phyloP scores from a whole-genome alignment of 2,329 filamentous ascomycete genomes.

The Colletotrichum tabaci region DNA sequence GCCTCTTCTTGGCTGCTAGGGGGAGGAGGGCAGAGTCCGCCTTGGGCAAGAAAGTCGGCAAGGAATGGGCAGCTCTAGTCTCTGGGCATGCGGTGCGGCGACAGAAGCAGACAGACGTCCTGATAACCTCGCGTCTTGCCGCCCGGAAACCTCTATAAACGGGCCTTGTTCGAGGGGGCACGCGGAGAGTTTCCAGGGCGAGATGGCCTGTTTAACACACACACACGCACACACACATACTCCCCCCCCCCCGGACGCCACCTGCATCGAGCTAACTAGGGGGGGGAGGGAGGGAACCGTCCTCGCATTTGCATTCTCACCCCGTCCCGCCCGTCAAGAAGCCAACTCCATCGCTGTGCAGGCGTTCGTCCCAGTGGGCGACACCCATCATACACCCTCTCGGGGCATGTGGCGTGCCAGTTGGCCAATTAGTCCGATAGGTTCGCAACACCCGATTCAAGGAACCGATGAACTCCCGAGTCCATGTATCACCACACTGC shows the following conservation, averaged over 20 bases:
- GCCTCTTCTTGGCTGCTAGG: not conserved
- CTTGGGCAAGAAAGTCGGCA: not conserved
- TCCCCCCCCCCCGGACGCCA: constrained; percentile 17
- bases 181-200: constrained; percentile 15
- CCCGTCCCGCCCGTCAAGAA: constrained; percentile 20
- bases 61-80: constrained; percentile 10
- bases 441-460: not conserved
- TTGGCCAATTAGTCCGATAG: not conserved
- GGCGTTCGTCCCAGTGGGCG: constrained; percentile 33
- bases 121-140: constrained; percentile 7
- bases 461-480: not conserved
- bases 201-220: not conserved
- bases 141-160: not conserved
- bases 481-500: not conserved
- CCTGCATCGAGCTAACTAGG: constrained; percentile 15
- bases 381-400: constrained; percentile 9
- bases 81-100: constrained; percentile 17
- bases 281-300: not conserved
- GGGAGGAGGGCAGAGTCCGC: not conserved
- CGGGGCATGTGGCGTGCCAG: not conserved
- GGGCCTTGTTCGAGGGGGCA: not conserved
- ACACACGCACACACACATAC: no score
- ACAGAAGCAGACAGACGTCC: constrained; percentile 21
- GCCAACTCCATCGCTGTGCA: constrained; percentile 33
- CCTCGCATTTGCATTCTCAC: constrained; percentile 8